phyloP scores from a whole-genome alignment of 768 basidiomycete species.

The Lactarius hengduanensis region DNA sequence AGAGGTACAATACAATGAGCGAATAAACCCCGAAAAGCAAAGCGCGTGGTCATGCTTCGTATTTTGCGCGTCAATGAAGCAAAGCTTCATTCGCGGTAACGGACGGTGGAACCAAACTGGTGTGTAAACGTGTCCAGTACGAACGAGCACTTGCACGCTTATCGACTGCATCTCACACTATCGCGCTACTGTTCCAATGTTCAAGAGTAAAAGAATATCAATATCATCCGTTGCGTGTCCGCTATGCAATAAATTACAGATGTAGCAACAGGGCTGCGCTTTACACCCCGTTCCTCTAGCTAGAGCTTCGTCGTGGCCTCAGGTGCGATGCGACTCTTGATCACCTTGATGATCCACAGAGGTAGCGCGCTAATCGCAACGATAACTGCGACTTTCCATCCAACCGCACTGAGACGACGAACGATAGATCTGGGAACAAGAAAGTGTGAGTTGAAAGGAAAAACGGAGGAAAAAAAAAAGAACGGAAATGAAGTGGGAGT shows the following conservation, averaged over 20 bases:
- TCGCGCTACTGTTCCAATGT: neutral
- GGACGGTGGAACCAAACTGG: too few species aligned
- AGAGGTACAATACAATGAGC: too few species aligned
- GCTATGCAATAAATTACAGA: constrained; percentile 18
- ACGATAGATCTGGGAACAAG: constrained; percentile 69
- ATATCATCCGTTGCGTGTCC: constrained; percentile 1
- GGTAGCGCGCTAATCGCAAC: constrained; percentile 93
- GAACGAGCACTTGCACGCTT: too few species aligned
- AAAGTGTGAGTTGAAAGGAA: neutral
- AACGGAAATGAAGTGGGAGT: neutral
- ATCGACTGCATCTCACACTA: neutral
- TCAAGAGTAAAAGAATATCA: neutral
- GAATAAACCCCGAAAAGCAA: too few species aligned
- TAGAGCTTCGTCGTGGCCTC: constrained; percentile 91
- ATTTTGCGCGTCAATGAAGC: too few species aligned
- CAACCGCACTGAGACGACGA: constrained; percentile 83
- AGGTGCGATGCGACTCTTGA: constrained; percentile 83
- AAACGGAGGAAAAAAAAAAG: neutral
- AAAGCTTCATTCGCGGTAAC: too few species aligned
- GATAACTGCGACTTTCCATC: constrained; percentile 94
- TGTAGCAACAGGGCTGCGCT: neutral
- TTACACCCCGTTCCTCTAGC: constrained; percentile 36
- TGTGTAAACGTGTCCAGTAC: too few species aligned
- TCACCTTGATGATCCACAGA: constrained; percentile 84
- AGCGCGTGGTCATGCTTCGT: too few species aligned